Evolutionary conservation across 805 yeast genomes (phyloP), one percentile per base, ranked within the genome.

Genomic region (Sungouiozyma intestinalis): DNA sequence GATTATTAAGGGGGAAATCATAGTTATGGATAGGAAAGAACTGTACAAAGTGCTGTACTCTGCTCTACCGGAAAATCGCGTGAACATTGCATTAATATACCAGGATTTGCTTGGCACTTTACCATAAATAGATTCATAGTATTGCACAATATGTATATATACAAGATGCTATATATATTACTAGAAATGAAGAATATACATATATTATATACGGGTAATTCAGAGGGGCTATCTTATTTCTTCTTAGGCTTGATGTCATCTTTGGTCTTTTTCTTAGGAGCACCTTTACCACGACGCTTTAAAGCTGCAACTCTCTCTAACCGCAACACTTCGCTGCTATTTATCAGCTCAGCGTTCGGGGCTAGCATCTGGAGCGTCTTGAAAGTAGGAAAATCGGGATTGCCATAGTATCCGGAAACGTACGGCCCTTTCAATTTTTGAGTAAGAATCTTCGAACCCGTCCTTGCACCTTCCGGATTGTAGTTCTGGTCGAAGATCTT

Each of bases 231-330:
- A 65, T 72, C 72, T 55, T 65, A 64, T 44, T 64, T 65, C 43
- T 64, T 64, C 33, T 57, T 55, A 20, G 64, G 64, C 18, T 65
- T 67, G 36, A 55, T 49, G 20, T 62, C 61, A 13, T 54, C 59
- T 50, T 69, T 73, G 53, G 71, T 74, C 65, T 73, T 76, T 71
- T 84, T 84, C 69, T 79, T 76, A 53, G 92, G 94, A 11, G 92
- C 86, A 62, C 90, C 88, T 64, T 84, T 84, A 64, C 85, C 88
- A 76, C 92, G 82, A 73, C 82, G 79, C 70, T 79, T 83, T 63
- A 85, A 72, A 43, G 68, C 68, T 44, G 66, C 76, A 17, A 77
- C 78, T 76, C 77, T 77, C 45, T 68, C 72, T 47, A 81, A 55
- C 63, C 94, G 72, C 62, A 80, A 78, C 35, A 71, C 75, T 58